Evolutionary conservation across 2,329 filamentous ascomycete species (phyloP), one percentile per base, ranked within the genome.

Genomic region (Tolypocladium guangdongense): DNA sequence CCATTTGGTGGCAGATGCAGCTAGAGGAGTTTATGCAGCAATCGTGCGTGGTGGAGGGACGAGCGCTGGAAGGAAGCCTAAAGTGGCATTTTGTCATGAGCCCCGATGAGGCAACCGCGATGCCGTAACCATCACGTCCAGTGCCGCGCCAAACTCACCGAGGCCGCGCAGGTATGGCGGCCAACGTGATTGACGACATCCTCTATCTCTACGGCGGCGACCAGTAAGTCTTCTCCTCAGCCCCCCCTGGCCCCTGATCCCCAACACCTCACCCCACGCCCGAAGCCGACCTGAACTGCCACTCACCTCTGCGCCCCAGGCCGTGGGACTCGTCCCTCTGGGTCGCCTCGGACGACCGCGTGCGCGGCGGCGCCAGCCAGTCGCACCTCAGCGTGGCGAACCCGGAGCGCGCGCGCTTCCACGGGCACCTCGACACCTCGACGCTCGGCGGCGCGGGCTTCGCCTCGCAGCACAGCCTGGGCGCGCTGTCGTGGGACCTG

Each of bases 371-470:
- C 50, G 77, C 77, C 55, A 89, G 85, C 57, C 68, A 71, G 53
- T 83, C 80, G 35, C 67, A 74, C 56, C 66, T 82, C n/a, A 67
- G 65, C 43, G 67, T 68, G 49, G 55, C 63, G 22, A 53, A 57
- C 12, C 58, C 60, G 45, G 57, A 63, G 50, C 57, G 57, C 68
- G 82, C 84, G 67, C 53, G 76, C 69, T 90, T 91, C 70, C 71
- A 80, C 58, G 88, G 89, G 2, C 74, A 74, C 27, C 76, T 93
- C 22, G 88, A 93, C 68, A 89, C 85, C 57, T 78, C 77, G 52
- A 82, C 87, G 0, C 80, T 93, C 0, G 88, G 88, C 30, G 88
- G 87, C 33, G 88, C 89, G 1, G 89, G 89, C 6, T 93, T 95
- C 64, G 88, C 88, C 11, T 88, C 84, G 5, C 89, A 92, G 65